phyloP scores from a whole-genome alignment of 78 protist genomes.

The Polysphondylium violaceum region DNA sequence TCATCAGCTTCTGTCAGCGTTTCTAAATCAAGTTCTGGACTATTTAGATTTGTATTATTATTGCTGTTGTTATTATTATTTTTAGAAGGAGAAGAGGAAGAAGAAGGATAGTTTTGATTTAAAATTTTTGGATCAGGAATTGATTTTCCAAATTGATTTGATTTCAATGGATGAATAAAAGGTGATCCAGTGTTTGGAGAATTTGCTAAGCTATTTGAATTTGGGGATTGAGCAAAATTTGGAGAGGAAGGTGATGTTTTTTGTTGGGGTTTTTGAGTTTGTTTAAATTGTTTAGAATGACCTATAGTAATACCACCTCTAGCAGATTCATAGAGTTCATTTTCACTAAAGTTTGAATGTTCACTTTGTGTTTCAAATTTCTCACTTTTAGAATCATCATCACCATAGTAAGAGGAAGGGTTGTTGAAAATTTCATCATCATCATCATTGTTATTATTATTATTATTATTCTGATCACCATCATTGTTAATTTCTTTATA shows the following conservation, averaged over 20 bases:
- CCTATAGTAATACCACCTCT: neutral
- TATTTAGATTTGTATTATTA: neutral
- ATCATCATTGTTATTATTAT: neutral
- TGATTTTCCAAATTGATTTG: neutral
- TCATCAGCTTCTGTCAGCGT: constrained; percentile 53
- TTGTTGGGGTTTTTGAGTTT: neutral
- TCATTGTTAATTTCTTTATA: neutral
- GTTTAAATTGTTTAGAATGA: neutral
- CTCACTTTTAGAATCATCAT: constrained; percentile 16
- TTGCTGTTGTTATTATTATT: neutral
- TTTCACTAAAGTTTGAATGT: no score
- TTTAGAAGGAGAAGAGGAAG: no score
- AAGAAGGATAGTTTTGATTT: neutral
- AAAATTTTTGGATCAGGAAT: neutral
- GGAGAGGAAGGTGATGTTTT: neutral
- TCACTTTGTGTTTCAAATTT: no score
- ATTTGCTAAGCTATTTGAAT: no score
- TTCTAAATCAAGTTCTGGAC: constrained; percentile 33
- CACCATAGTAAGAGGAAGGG: neutral
- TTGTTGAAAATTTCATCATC: neutral
- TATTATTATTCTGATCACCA: constrained; percentile 1
- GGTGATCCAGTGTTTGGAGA: neutral
- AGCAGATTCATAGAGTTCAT: no score
- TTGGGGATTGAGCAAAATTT: neutral
- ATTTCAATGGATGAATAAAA: neutral